Percentiles rank a stretch among this genome's conserved stretches.
Evolutionary conservation across 805 yeast species (phyloP).

Genomic region (Cyberlindnera xylosilytica): DNA sequence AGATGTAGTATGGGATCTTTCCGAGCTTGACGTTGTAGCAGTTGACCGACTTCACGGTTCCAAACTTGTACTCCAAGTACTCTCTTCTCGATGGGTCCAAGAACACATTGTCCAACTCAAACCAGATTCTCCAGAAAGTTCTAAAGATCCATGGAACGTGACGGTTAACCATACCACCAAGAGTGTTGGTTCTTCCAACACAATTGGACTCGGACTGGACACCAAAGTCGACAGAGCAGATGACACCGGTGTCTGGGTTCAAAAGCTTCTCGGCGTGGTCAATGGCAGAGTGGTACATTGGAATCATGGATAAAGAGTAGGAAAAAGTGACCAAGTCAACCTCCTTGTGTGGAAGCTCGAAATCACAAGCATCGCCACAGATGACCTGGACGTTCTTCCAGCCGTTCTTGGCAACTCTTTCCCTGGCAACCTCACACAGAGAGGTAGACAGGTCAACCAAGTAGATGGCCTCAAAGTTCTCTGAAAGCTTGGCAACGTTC

Average conservation of each 20-base stretch:
- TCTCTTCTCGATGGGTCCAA: slow-evolving; percentile 80
- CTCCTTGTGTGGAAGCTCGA: slow-evolving; percentile 44
- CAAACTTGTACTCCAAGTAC: slow-evolving; percentile 77
- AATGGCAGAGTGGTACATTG: slow-evolving; percentile 73
- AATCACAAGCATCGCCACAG: slow-evolving; percentile 74
- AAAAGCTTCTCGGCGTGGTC: slow-evolving; percentile 59
- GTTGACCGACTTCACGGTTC: slow-evolving; percentile 74
- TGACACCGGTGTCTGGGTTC: slow-evolving; percentile 52
- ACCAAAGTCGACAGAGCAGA: slow-evolving; percentile 78
- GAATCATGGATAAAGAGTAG: slow-evolving; percentile 83
- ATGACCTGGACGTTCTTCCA: slow-evolving; percentile 63
- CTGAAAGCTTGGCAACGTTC: slow-evolving; percentile 33
- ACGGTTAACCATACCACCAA: slow-evolving; percentile 71
- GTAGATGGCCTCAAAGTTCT: slow-evolving; percentile 60
- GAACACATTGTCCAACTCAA: slow-evolving; percentile 78
- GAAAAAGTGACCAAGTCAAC: slow-evolving; percentile 80
- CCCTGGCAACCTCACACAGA: slow-evolving; percentile 65
- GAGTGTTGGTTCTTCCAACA: slow-evolving; percentile 65
- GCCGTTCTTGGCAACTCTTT: slow-evolving; percentile 47
- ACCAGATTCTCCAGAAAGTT: slow-evolving; percentile 86
- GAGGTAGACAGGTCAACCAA: slow-evolving; percentile 77
- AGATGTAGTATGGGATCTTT: slow-evolving; percentile 75
- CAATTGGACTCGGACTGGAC: slow-evolving; percentile 65
- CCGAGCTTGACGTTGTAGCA: slow-evolving; percentile 64
- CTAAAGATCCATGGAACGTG: slow-evolving; percentile 75